Evolutionary conservation across 2,329 filamentous ascomycete genomes (phyloP), one percentile per base, ranked within the genome.

Genomic region (Mycosphaerella sp.): DNA sequence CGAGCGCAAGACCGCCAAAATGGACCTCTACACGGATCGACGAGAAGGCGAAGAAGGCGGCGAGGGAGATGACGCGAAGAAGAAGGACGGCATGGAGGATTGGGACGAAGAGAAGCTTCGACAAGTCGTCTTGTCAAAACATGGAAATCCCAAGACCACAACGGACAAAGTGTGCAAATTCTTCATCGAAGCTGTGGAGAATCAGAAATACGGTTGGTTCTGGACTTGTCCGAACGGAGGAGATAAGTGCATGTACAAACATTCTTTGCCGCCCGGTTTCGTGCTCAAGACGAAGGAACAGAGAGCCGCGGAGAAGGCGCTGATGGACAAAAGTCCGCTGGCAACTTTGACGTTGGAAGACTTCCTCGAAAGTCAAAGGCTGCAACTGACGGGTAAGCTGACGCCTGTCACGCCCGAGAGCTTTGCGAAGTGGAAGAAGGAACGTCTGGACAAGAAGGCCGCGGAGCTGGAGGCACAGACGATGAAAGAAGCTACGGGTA

Each of bases 101-200:
- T 98, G 93, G 93, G 92, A 97, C 69, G 95, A 98, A 72, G 92
- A 95, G 71, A 95, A 97, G 74, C 75, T 98, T 66, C 82, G 87
- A 64, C 86, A 85, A 53, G 93, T 98, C 36, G 89, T 98, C 23
- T 65, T 95, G 70, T 95, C 87, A 66, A 98, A 98, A 77, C 95
- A 98, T 73, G 93, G 93, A 49, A 98, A 98, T 73, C 93, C 95
- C 57, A 84, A 86, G 70, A 95, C 91, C 21, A 88, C 87, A 4
- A 98, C 93, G 45, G 93, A 98, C 70, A 98, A 97, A 75, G 93
- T 98, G 62, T 98, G 93, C 88, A 98, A 97, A 74, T 95, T 77
- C 78, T 98, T 98, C 71, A 93, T 97, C 70, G 85, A 91, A 63
- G 93, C 93, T 26, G 93, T 98, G 59, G 93, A 98, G 74, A 93